Conservation (phyloP, 129 eudicot species). For the Gnaphalium uliginosum region DNA sequence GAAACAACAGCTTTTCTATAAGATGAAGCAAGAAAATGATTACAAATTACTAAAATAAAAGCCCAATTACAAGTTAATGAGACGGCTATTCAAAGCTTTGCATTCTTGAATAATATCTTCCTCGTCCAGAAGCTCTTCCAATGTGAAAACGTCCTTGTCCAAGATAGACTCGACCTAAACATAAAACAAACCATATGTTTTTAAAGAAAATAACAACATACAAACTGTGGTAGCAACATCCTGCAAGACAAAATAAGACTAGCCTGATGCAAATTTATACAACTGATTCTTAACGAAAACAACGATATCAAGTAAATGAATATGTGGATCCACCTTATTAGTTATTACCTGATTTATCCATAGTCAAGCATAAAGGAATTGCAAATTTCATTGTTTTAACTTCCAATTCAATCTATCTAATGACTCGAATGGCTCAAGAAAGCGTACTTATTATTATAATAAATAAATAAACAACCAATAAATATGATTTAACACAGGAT, state of each 20-base stretch:
- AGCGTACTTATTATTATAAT: too few relatives aligned
- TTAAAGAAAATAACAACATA: constrained; percentile 10
- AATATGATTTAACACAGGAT: neutral
- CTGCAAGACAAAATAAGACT: constrained; percentile 1
- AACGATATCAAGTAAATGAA: neutral
- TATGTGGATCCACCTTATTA: neutral
- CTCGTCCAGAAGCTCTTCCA: constrained; percentile 97
- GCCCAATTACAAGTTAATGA: constrained; percentile 78
- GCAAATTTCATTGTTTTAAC: neutral
- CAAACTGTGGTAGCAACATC: neutral
- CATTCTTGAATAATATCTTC: constrained; percentile 99
- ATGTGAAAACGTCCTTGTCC: constrained; percentile 84
- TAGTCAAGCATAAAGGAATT: neutral
- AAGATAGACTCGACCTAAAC: constrained; percentile 76
- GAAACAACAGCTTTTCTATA: neutral
- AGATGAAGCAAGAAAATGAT: neutral
- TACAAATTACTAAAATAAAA: constrained; percentile 1
- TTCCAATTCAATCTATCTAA: neutral
- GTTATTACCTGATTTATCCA: neutral
- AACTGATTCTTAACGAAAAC: neutral
- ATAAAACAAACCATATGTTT: constrained; percentile 12
- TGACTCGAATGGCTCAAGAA: too few relatives aligned
- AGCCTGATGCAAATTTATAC: neutral
- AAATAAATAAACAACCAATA: neutral
- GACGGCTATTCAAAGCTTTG: constrained; percentile 96